phyloP scores from a whole-genome alignment of 2,329 filamentous ascomycete genomes.

The Colletotrichum tropicicola region DNA sequence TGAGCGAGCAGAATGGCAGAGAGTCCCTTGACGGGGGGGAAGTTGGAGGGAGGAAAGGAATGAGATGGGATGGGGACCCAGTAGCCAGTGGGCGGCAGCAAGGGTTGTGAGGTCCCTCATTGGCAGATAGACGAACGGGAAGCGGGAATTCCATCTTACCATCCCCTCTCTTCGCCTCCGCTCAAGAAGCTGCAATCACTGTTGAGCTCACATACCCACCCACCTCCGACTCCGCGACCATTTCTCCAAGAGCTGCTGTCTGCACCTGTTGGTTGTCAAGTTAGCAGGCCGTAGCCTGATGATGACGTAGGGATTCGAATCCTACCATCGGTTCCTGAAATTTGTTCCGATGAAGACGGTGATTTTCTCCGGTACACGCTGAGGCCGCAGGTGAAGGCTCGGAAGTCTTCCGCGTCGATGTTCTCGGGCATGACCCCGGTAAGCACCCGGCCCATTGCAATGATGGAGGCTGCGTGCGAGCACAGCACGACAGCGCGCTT shows the following conservation, averaged over 20 bases:
- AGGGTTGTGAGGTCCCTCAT: constrained; percentile 10
- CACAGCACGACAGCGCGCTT: constrained; percentile 80
- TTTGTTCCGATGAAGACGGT: constrained; percentile 12
- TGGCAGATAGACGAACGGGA: constrained; percentile 6
- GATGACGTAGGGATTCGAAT: constrained; percentile 26
- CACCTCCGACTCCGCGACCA: constrained; percentile 73
- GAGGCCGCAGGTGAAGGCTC: constrained; percentile 84
- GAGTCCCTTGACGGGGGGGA: neutral
- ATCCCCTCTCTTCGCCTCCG: constrained; percentile 86
- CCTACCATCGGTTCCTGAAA: constrained; percentile 7
- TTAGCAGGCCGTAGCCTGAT: neutral
- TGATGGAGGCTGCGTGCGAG: constrained; percentile 89
- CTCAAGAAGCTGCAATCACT: constrained; percentile 87
- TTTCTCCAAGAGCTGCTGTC: constrained; percentile 59
- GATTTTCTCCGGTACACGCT: constrained; percentile 65
- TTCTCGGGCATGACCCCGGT: constrained; percentile 81
- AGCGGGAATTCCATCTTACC: constrained; percentile 62
- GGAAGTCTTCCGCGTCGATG: constrained; percentile 80
- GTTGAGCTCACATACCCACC: constrained; percentile 83
- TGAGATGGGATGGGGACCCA: neutral
- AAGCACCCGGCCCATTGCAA: constrained; percentile 83
- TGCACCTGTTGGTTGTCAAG: constrained; percentile 27
- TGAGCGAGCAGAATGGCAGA: neutral
- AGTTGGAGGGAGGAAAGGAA: constrained; percentile 13
- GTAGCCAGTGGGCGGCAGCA: constrained; percentile 2